Evolutionary conservation across 768 basidiomycete genomes (phyloP).

Genomic region (Leucocoprinus birnbaumii): DNA sequence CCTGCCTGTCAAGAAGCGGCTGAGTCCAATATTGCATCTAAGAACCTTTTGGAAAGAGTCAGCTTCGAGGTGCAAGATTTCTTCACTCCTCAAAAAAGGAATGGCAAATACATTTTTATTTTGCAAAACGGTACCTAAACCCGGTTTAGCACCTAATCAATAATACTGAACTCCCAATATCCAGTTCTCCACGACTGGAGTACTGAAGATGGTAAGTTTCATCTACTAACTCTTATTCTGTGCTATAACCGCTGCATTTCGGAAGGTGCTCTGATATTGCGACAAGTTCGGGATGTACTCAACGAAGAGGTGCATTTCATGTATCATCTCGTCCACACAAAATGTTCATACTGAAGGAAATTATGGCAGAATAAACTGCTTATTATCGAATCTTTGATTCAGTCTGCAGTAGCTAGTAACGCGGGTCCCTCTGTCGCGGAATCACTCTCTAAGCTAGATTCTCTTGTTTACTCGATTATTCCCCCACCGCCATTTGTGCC

Average conservation of each 20-base stretch:
- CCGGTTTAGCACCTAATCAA: neutral
- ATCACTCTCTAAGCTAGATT: slow-evolving; percentile 25
- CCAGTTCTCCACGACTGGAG: slow-evolving; percentile 37
- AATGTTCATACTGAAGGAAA: slow-evolving; percentile 1
- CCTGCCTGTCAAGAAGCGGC: slow-evolving; percentile 32
- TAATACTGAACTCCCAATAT: neutral
- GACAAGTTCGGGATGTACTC: slow-evolving; percentile 30
- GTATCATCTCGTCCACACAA: neutral
- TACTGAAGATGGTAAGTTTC: slow-evolving; percentile 25
- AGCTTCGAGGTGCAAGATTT: slow-evolving; percentile 37
- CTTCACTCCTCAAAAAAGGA: slow-evolving; percentile 36
- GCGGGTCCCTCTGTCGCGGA: slow-evolving; percentile 17
- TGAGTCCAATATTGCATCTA: slow-evolving; percentile 29
- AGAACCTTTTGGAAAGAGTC: slow-evolving; percentile 27
- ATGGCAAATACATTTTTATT: slow-evolving; percentile 35
- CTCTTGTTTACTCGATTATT: slow-evolving; percentile 28
- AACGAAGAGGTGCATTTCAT: slow-evolving; percentile 25
- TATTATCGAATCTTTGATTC: slow-evolving; percentile 34
- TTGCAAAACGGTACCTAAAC: slow-evolving; percentile 30
- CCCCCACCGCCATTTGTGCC: slow-evolving; percentile 33
- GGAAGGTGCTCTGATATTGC: slow-evolving; percentile 31
- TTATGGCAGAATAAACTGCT: slow-evolving; percentile 29
- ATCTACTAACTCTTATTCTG: neutral
- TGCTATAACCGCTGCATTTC: neutral
- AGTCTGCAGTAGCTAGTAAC: slow-evolving; percentile 27